A percentile compares a stretch with the other conserved stretches of the same genome.
These are phyloP conservation scores for Alternaria sp. DNA, from an alignment of 2,329 filamentous ascomycete species.

Conservation along the genomic window DNA sequence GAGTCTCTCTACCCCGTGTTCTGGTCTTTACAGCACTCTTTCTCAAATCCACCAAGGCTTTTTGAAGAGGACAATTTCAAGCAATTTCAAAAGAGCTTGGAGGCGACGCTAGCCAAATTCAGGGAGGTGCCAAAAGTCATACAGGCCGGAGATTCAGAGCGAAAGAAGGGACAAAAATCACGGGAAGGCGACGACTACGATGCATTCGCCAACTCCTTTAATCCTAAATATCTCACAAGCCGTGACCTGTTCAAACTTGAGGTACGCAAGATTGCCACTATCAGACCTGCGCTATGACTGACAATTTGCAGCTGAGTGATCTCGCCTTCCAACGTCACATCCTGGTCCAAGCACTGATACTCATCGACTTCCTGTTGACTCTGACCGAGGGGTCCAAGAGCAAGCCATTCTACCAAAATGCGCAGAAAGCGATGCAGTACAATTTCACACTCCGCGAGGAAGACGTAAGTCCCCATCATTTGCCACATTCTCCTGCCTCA, in stretches of 20 bases:
- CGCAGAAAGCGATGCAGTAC: conserved; percentile 91
- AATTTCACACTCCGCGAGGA: conserved; percentile 79
- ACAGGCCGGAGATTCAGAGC: conserved; percentile 74
- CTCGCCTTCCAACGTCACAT: conserved; percentile 94
- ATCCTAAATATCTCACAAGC: conserved; percentile 98
- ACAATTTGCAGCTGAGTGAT: conserved; percentile 76
- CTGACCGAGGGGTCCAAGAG: conserved; percentile 83
- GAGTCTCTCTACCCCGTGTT: conserved; percentile 88
- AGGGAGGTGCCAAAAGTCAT: conserved; percentile 73
- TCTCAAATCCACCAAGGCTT: conserved; percentile 86
- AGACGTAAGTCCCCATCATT: conserved; percentile 68
- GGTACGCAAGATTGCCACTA: conserved; percentile 59
- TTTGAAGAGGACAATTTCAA: conserved; percentile 77
- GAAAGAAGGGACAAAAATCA: conserved; percentile 62
- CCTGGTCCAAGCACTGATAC: conserved; percentile 91
- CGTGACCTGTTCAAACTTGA: conserved; percentile 95
- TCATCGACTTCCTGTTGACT: conserved; percentile 95
- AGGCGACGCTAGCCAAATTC: conserved; percentile 76
- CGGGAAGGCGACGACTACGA: conserved; percentile 71
- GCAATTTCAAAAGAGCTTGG: conserved; percentile 69
- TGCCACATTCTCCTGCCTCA: conserved; percentile 22
- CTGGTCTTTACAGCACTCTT: conserved; percentile 91
- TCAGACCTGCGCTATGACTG: conserved; percentile 37
- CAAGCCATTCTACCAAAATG: conserved; percentile 73
- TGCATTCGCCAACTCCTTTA: conserved; percentile 79